Percentiles rank a stretch among this genome's conserved stretches.
Conservation (phyloP, 1,284 basidiomycete species). For the Gomphus sp. region DNA sequence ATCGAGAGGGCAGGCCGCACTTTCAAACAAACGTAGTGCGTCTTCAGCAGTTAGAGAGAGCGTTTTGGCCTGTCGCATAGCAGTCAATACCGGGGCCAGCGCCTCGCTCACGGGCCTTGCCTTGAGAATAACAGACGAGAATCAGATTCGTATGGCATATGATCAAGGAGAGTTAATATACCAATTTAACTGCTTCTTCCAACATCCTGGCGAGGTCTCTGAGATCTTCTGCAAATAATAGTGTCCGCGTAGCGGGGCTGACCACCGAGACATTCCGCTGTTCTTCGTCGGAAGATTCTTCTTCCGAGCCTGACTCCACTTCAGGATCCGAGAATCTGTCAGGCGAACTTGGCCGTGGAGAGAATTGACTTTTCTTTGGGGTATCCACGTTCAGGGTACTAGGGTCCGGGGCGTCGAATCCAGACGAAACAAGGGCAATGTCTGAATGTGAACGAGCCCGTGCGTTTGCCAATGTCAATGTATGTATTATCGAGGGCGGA, state of each 20-base stretch:
- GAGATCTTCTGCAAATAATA: constrained; percentile 2
- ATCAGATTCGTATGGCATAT: not conserved
- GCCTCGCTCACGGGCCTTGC: not conserved
- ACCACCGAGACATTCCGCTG: not conserved
- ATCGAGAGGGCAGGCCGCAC: not conserved
- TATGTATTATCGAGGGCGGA: not conserved
- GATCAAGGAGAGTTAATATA: not conserved
- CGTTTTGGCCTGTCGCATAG: not conserved
- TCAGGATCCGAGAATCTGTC: constrained; percentile 6
- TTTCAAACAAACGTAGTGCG: constrained; percentile 4
- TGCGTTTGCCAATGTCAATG: not conserved
- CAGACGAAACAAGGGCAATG: not conserved
- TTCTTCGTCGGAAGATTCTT: not conserved
- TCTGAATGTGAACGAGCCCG: not conserved
- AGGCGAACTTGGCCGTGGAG: not conserved
- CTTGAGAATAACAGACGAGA: not conserved
- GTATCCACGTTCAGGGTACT: not conserved
- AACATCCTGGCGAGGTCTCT: not conserved
- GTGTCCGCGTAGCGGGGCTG: not conserved
- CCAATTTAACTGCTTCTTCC: not conserved
- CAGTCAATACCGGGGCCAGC: not conserved
- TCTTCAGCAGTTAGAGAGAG: not conserved
- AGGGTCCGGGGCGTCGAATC: not conserved
- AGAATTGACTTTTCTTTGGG: not conserved
- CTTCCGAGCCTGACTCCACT: constrained; percentile 3